phyloP scores from a whole-genome alignment of 352 stramenopile species.

The Pseudoperonospora humuli region DNA sequence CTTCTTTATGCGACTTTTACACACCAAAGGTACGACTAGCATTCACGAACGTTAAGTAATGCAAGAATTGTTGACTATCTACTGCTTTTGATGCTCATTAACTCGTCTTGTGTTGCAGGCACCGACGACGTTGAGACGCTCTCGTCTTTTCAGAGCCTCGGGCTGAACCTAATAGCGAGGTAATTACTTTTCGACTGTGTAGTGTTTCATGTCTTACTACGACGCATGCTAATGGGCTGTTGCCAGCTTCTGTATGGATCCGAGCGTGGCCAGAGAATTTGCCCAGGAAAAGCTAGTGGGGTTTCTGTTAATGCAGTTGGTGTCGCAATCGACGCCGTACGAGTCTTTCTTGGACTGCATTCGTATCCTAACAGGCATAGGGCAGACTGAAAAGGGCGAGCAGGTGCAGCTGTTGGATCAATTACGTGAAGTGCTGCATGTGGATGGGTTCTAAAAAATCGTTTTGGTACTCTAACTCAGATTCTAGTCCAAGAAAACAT shows the following conservation, averaged over 20 bases:
- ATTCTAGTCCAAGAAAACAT: conserved; percentile 36
- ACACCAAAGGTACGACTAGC: conserved; percentile 45
- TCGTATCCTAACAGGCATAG: conserved; percentile 36
- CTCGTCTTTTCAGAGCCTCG: conserved; percentile 69
- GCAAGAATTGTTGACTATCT: not conserved
- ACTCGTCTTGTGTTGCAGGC: conserved; percentile 18
- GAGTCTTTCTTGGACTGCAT: conserved; percentile 46
- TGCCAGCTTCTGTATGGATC: conserved; percentile 57
- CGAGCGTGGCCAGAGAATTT: conserved; percentile 39
- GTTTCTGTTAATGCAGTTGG: conserved; percentile 52
- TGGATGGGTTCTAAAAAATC: conserved; percentile 13
- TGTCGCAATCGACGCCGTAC: conserved; percentile 9
- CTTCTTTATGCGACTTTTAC: conserved; percentile 77
- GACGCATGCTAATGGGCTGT: not conserved
- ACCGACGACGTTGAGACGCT: conserved; percentile 35
- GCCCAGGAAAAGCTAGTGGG: conserved; percentile 52
- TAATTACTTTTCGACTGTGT: conserved; percentile 9
- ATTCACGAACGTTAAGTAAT: not conserved
- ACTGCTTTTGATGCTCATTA: not conserved
- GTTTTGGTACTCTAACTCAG: conserved; percentile 25
- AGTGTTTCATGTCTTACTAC: not conserved
- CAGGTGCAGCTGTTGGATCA: conserved; percentile 20
- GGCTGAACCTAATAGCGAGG: conserved; percentile 77
- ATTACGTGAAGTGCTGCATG: conserved; percentile 15
- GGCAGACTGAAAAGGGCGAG: conserved; percentile 37